Conservation (phyloP, 2,329 filamentous ascomycete species). For the Fusarium longipes region DNA sequence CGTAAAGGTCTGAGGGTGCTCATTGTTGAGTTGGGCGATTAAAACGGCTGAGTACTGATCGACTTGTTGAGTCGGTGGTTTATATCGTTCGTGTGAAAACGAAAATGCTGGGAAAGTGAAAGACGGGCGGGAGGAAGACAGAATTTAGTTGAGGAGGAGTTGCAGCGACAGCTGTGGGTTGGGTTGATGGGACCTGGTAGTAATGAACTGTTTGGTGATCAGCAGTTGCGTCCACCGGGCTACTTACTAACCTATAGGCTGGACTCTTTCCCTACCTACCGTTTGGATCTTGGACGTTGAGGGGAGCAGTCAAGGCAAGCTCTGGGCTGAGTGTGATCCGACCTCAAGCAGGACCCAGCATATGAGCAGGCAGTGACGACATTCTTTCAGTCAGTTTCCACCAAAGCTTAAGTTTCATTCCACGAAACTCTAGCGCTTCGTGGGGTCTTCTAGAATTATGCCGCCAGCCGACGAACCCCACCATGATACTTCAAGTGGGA, state of each 20-base stretch:
- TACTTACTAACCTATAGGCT: conserved; percentile 13
- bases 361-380: conserved; percentile 42
- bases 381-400: conserved; percentile 30
- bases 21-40: conserved; percentile 52
- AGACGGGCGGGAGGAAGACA: background rate
- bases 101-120: background rate
- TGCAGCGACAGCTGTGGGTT: conserved; percentile 8
- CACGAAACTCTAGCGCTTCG: conserved; percentile 34
- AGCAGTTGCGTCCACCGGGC: conserved; percentile 22
- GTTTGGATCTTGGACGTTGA: conserved; percentile 12
- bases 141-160: conserved; percentile 16
- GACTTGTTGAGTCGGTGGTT: background rate
- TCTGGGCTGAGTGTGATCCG: background rate
- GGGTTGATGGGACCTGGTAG: background rate
- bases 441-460: conserved; percentile 46
- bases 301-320: background rate
- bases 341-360: conserved; percentile 7
- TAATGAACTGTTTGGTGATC: conserved; percentile 35
- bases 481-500: background rate
- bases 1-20: conserved; percentile 67
- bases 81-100: background rate
- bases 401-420: conserved; percentile 35
- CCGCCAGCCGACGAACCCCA: background rate
- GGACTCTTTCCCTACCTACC: conserved; percentile 3
- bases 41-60: background rate